Base-by-base conservation (phyloP, 352 stramenopile species). In the Phytophthora cactorum region DNA sequence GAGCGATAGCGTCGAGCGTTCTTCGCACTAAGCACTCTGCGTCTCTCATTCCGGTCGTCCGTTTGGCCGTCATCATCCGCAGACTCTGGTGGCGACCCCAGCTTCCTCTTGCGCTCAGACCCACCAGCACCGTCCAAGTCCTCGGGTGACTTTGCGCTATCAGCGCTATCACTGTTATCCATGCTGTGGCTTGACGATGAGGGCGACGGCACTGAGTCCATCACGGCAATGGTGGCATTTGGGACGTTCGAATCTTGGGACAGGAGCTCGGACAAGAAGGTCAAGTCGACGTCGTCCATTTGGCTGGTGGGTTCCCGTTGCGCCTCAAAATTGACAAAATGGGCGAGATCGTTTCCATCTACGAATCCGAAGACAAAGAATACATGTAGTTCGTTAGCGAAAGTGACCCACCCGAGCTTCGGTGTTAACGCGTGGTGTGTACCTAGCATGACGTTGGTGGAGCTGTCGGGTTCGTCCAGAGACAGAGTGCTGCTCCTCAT, bases 241-340 rank as follows among this genome's bases (percentile, higher is more conserved):
- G 77, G 70, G 14, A 70, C 25, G 25, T 27, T 70, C 43, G 77
- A 64, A 25, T 81, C 77, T 25, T 81, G 75, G 10, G 77, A 63
- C 34, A 90, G 59, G 2, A 88, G 78, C 32, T 88, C 75, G 1
- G 75, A 83, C 15, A 90, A 71, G 43, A 90, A 84, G 50, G 47
- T 75, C 39, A 74, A 54, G 53, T 74, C 67, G 17, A 32, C 29
- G 8, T 66, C 67, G 44, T 70, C 61, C 51, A 70, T 61, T 38
- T 59, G 66, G 8, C 36, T 4, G 14, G 27, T 57, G 25, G 44
- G 8, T 32, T 44, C 28, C 15, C n/a, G 52, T 17, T 32, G 53
- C 3, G 41, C 11, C 17, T 39, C 34, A 9, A 39, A 39, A 39
- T 39, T 12, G 34, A 12, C 34, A 39, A 39, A 39, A 39, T 43